A percentile compares a stretch with the other conserved stretches of the same genome.
Conservation (phyloP, 2,329 filamentous ascomycete genomes). For the Gaeumannomyces tritici region DNA sequence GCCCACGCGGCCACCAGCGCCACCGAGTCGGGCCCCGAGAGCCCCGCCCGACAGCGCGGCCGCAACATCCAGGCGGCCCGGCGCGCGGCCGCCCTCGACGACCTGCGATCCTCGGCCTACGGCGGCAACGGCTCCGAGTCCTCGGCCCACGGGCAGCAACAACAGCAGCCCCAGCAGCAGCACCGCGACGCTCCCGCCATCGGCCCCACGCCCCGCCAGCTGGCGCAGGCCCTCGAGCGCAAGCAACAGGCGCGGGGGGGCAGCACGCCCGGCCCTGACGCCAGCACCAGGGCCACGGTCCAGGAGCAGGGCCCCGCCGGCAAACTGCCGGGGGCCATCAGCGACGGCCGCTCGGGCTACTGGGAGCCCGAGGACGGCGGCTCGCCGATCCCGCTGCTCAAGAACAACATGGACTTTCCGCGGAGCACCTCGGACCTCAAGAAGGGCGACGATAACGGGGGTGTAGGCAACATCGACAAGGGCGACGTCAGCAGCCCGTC, state of each 20-base stretch:
- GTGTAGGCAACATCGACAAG: not conserved
- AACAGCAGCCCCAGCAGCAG: not conserved
- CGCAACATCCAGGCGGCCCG: not conserved
- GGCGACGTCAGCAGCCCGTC: not conserved
- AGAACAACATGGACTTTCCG: not conserved
- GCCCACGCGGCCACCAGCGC: not conserved
- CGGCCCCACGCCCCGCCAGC: not conserved
- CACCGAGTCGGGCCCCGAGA: not conserved
- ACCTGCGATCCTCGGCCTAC: not conserved
- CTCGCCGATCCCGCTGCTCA: slow-evolving; percentile 4
- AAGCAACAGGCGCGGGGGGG: not conserved
- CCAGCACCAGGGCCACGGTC: not conserved
- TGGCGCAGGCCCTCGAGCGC: not conserved
- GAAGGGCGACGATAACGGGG: no score
- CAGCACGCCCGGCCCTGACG: not conserved
- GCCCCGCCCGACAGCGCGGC: not conserved
- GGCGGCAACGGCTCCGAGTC: not conserved
- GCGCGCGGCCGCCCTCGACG: not conserved
- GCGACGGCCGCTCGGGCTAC: not conserved
- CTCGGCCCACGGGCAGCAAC: not conserved
- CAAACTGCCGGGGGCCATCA: not conserved
- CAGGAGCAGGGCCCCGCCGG: no score
- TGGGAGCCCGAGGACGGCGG: not conserved
- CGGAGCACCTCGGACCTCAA: not conserved
- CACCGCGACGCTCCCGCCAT: not conserved